A percentile compares a stretch with the other conserved stretches of the same genome.
Conservation (phyloP, 306 rosid species). For the Cercis canadensis region DNA sequence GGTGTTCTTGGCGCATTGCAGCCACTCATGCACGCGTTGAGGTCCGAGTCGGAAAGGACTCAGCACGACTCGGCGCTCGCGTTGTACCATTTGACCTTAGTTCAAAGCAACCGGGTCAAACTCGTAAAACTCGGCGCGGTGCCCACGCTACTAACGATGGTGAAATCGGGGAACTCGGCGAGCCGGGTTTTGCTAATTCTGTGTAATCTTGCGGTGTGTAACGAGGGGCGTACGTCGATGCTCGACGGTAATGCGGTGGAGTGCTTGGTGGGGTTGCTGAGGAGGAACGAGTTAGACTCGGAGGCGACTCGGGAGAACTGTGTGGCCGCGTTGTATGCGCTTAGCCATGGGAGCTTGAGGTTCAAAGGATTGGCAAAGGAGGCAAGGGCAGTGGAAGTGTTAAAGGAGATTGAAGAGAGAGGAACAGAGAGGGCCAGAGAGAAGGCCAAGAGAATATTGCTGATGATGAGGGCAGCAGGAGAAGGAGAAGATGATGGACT, state of each 20-base stretch:
- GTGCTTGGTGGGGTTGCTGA: conserved; percentile 61
- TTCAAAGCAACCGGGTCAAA: conserved; percentile 82
- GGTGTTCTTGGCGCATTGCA: conserved; percentile 85
- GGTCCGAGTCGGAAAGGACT: conserved; percentile 76
- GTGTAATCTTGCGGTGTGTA: conserved; percentile 68
- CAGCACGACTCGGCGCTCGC: conserved; percentile 86
- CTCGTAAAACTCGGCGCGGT: conserved; percentile 76
- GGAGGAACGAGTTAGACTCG: conserved; percentile 58
- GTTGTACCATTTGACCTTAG: conserved; percentile 70
- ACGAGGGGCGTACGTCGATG: conserved; percentile 83
- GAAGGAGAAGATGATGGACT: conserved; percentile 42
- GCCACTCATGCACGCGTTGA: conserved; percentile 75
- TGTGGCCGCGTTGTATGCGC: conserved; percentile 73
- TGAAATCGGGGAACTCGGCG: conserved; percentile 49
- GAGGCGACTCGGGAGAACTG: conserved; percentile 85
- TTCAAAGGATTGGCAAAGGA: conserved; percentile 85
- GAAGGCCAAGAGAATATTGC: conserved; percentile 76
- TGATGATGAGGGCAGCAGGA: conserved; percentile 61
- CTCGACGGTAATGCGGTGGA: conserved; percentile 82
- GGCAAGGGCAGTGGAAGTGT: conserved; percentile 76
- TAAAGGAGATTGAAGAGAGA: conserved; percentile 68
- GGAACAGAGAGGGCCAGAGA: conserved; percentile 86
- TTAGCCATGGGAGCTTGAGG: conserved; percentile 86
- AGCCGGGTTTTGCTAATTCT: conserved; percentile 68
- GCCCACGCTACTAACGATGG: conserved; percentile 56